phyloP scores from a whole-genome alignment of 345 rosid genomes.

The Xanthoceras sorbifolium region DNA sequence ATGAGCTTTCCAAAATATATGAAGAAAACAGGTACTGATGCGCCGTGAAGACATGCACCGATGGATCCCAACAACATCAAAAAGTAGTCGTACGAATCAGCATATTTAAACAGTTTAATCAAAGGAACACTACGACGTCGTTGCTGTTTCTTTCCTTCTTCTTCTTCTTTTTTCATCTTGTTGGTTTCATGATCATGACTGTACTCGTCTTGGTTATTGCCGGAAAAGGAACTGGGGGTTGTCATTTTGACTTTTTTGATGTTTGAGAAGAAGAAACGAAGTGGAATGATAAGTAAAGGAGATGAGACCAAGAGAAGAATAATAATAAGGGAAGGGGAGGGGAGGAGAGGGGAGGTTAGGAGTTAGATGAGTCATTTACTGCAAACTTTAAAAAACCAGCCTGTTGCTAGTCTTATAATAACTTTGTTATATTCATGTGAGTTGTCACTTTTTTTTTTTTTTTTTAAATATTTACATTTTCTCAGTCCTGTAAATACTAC shows the following conservation, averaged over 20 bases:
- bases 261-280: not conserved
- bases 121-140: slow-evolving; percentile 43
- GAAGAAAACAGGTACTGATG: slow-evolving; percentile 92
- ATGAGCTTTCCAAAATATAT: slow-evolving; percentile 88
- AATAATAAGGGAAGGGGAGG: slow-evolving; percentile 13
- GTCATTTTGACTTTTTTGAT: slow-evolving; percentile 4
- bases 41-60: slow-evolving; percentile 87
- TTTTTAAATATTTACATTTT: too few relatives aligned
- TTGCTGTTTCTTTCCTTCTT: slow-evolving; percentile 16
- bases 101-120: slow-evolving; percentile 74
- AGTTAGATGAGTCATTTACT: slow-evolving; percentile 33
- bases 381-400: slow-evolving; percentile 3
- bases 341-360: slow-evolving; percentile 13
- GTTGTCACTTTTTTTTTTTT: slow-evolving; percentile 8
- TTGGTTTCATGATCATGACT: slow-evolving; percentile 24
- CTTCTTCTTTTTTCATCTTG: slow-evolving; percentile 15
- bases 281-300: not conserved
- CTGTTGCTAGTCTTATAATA: too few relatives aligned
- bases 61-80: slow-evolving; percentile 87
- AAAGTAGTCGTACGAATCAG: slow-evolving; percentile 75
- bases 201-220: slow-evolving; percentile 24
- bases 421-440: slow-evolving; percentile 13
- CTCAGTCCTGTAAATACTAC: too few relatives aligned
- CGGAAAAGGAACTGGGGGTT: slow-evolving; percentile 6
- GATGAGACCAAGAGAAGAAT: not conserved